phyloP scores from a whole-genome alignment of 345 rosid genomes.

The Eucalyptus marginata region DNA sequence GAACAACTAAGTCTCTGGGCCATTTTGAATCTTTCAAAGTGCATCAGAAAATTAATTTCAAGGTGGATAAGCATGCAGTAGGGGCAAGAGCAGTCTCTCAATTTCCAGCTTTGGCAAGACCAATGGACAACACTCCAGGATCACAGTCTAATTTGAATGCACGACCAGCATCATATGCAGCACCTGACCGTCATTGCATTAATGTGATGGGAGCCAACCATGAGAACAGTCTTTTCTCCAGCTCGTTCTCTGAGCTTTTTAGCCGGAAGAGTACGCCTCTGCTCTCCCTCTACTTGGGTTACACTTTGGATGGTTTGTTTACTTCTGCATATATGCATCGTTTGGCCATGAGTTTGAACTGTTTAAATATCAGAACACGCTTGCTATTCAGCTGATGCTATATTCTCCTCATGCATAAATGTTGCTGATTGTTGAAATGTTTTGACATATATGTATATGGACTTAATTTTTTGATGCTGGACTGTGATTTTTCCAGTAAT shows the following conservation, averaged over 20 bases:
- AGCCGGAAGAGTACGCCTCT: slow-evolving; percentile 50
- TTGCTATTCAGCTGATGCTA: not conserved
- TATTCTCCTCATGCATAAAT: not conserved
- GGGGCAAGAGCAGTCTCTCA: slow-evolving; percentile 21
- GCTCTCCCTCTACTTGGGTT: not conserved
- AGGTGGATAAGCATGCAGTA: slow-evolving; percentile 10
- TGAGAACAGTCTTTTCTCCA: slow-evolving; percentile 88
- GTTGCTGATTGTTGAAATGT: not conserved
- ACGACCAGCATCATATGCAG: slow-evolving; percentile 14
- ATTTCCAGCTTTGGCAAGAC: slow-evolving; percentile 18
- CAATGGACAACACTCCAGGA: slow-evolving; percentile 22
- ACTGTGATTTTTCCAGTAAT: slow-evolving; percentile 30
- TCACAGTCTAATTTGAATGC: slow-evolving; percentile 27
- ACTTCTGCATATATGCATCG: not conserved
- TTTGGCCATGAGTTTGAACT: not conserved
- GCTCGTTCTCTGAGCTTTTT: slow-evolving; percentile 79
- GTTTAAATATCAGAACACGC: not conserved
- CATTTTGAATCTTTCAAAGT: slow-evolving; percentile 2
- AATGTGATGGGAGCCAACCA: slow-evolving; percentile 33
- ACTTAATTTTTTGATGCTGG: not conserved
- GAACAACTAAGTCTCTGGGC: slow-evolving; percentile 3
- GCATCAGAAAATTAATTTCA: slow-evolving; percentile 11
- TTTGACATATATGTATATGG: not conserved
- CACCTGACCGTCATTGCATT: slow-evolving; percentile 12
- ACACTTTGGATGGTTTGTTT: not conserved